Percentiles rank a stretch among this genome's conserved stretches.
phyloP scores from a whole-genome alignment of 176 grass and related monocot genomes.

The Oryza glumipatula region DNA sequence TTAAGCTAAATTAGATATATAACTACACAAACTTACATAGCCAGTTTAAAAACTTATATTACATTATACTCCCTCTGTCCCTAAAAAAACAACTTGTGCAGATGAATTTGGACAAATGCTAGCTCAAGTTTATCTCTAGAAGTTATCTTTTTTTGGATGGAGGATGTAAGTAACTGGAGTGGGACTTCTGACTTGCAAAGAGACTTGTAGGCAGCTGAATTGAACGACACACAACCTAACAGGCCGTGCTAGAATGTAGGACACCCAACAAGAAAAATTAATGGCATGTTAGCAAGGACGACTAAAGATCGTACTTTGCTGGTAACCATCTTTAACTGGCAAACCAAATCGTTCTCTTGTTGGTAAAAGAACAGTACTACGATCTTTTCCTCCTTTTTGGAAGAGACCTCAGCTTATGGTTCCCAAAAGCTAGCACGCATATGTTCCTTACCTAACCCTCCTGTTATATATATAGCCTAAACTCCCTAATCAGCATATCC shows the following conservation, averaged over 20 bases:
- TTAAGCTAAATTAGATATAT: too few relatives aligned
- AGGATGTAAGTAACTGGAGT: too few relatives aligned
- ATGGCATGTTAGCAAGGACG: background rate
- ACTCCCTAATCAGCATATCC: background rate
- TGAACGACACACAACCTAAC: background rate
- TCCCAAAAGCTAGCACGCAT: background rate
- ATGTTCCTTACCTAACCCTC: background rate
- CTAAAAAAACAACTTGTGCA: too few relatives aligned
- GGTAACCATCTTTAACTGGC: background rate
- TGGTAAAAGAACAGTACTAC: background rate
- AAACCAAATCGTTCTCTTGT: background rate
- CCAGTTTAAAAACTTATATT: too few relatives aligned
- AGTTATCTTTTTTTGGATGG: too few relatives aligned
- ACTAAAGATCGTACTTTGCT: background rate
- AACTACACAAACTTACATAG: too few relatives aligned
- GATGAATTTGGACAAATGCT: too few relatives aligned
- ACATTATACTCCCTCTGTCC: too few relatives aligned
- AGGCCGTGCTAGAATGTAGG: background rate
- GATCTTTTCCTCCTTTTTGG: background rate
- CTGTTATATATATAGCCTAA: constrained; percentile 20
- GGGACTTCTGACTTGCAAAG: background rate
- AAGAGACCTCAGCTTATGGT: background rate
- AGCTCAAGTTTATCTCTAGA: too few relatives aligned
- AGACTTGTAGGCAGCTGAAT: too few relatives aligned
- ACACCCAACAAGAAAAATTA: background rate